phyloP scores from a whole-genome alignment of 2,329 filamentous ascomycete genomes.

The Aspergillus glaucus region DNA sequence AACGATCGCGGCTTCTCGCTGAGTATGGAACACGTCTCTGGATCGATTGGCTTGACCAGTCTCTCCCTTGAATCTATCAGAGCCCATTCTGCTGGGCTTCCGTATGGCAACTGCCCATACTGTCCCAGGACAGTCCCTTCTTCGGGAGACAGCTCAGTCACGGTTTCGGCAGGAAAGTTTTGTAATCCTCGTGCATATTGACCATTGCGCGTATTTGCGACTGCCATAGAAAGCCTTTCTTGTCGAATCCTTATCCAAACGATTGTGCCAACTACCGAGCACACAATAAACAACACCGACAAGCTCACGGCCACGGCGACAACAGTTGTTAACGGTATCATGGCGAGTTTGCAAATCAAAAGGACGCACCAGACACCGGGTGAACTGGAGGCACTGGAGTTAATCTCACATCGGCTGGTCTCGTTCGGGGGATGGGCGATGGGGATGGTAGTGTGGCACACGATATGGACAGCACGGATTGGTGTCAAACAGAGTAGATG shows the following conservation, averaged over 20 bases:
- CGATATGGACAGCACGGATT: background rate
- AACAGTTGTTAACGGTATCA: slow-evolving; percentile 27
- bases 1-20: slow-evolving; percentile 26
- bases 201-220: slow-evolving; percentile 18
- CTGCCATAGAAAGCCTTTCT: slow-evolving; percentile 22
- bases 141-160: slow-evolving; percentile 26
- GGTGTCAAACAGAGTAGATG: background rate
- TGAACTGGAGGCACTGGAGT: background rate
- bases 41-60: slow-evolving; percentile 14
- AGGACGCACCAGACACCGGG: background rate
- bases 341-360: slow-evolving; percentile 12
- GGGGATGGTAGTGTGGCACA: background rate
- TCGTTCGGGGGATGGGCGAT: background rate
- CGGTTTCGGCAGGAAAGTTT: slow-evolving; percentile 20
- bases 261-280: slow-evolving; percentile 25
- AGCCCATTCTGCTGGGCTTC: slow-evolving; percentile 31
- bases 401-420: background rate
- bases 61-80: slow-evolving; percentile 27
- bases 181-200: slow-evolving; percentile 15
- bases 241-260: slow-evolving; percentile 32
- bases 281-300: slow-evolving; percentile 28
- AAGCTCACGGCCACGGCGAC: slow-evolving; percentile 31
- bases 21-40: slow-evolving; percentile 16
- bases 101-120: slow-evolving; percentile 30
- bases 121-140: slow-evolving; percentile 26